Base-by-base conservation (phyloP, 2,329 filamentous ascomycete species). In the Dryadomyces quercivorus region DNA sequence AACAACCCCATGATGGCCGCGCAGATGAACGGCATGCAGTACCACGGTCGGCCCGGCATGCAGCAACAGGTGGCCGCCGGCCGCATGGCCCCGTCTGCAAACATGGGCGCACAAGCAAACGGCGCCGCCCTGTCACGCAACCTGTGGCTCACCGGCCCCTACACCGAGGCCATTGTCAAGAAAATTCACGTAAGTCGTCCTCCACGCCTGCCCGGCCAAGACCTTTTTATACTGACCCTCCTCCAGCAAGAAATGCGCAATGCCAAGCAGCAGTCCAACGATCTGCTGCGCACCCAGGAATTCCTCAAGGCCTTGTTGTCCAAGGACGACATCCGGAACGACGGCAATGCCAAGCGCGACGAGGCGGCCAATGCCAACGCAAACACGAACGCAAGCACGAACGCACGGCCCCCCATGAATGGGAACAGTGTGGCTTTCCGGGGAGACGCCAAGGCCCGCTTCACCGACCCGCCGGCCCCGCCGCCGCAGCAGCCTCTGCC, bases 141-240 rank as follows among this genome's bases (percentile, higher is more conserved):
- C 42, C 90, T 90, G 62, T 94, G 89, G 82, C 75, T 94, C 55
- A 88, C 88, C 7, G 89, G 91, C 0, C 84, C 96, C 59, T 94
- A 89, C 7, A 93, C 94, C 46, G 93, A 98, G 66, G 88, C 95
- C 62, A 91, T 98, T 55, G 85, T 96, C 43, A 96, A 95, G 66
- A 84, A 83, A 65, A 74, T 93, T 52, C 86, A 87, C 65, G 87
- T 91, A 75, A 74, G 83, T 78, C n/a, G 10, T 5, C 20, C 40
- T n/a, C n/a, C n/a, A n/a, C n/a, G n/a, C n/a, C n/a, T n/a, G n/a
- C n/a, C n/a, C n/a, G n/a, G n/a, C n/a, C n/a, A n/a, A 15, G 43
- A 15, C 13, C 10, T 15, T 43, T 38, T 44, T 15, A 3, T 42
- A 42, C 2, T 26, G 31, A 21, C 6, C 5, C 22, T 20, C 18